Base-by-base conservation (phyloP, 805 yeast species). In the Ogataea chonburiensis region DNA sequence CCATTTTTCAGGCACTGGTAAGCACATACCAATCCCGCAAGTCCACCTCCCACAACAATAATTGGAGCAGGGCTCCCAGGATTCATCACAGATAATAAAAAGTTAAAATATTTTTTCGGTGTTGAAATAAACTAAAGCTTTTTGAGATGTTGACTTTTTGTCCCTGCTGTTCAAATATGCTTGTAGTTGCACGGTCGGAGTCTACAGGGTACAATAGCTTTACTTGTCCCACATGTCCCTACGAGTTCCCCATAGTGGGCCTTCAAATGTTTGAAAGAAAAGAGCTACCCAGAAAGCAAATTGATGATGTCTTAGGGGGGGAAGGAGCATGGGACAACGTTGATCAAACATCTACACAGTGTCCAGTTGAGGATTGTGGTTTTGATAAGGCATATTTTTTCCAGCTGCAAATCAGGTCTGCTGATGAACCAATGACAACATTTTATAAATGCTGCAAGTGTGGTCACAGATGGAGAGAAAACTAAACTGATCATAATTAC, bases 351-450 rank as follows among this genome's bases (percentile, higher is more conserved):
- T 70, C 79, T 2, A 86, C 91, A 0, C 95, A 91, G 58, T 91
- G 98, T 69, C 96, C 97, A 3, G 70, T 77, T 28, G 95, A 86
- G 40, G 56, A 68, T 2, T 93, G 98, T 68, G 95, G 86, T 25
- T 81, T 82, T 47, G 84, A 78, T 48, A 86, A 87, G 62, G 98
- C 98, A 0, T 93, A 93, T 64, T 93, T 86, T 70, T 93, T 89
- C 73, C 98, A 93, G 65, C 68, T 93, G 42, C 98, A 93, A 63
- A 93, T 93, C 55, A 74, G 98, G 63, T 85, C 95, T 44, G 98
- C 98, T 2, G 98, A 93, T 73, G 98, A 93, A 67, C 98, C 98
- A 16, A 93, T 93, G 98, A 93, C 98, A 0, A 91, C 98, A 2
- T 93, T 93, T 60, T 91, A 86, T 62, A 88, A 91, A 62, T 93